phyloP scores from a whole-genome alignment of 345 rosid genomes.

The Sonneratia alba region DNA sequence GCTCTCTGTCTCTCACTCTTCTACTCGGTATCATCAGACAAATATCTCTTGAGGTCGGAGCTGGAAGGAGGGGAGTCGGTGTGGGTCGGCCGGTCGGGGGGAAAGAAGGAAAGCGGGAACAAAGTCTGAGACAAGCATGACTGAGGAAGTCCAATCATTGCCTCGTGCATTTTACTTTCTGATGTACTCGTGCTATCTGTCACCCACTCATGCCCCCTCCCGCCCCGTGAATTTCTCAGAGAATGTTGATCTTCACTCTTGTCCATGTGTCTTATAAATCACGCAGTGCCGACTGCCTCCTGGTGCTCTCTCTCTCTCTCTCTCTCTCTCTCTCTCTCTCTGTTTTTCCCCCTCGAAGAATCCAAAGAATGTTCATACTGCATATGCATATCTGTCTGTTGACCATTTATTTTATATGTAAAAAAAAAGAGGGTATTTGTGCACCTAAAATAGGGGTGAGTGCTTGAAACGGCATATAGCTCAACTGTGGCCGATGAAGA shows the following conservation, averaged over 20 bases:
- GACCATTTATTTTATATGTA: neutral
- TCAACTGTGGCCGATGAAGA: no score
- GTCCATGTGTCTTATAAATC: neutral
- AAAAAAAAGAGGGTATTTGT: no score
- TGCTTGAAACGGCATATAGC: no score
- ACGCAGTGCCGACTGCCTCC: neutral
- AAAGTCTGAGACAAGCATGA: conserved; percentile 22
- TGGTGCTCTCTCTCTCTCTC: neutral
- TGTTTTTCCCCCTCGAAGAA: no score
- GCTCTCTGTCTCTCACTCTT: neutral
- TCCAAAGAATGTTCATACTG: neutral
- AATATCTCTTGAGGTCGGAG: no score
- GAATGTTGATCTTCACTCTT: neutral
- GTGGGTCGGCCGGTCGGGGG: neutral
- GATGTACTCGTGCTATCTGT: neutral
- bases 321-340: no score
- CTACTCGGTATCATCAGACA: no score
- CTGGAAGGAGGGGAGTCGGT: neutral
- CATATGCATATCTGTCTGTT: neutral
- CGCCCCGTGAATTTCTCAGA: neutral
- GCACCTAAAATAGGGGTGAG: neutral
- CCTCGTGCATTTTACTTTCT: conserved; percentile 20
- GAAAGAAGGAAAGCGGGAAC: neutral
- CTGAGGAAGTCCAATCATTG: conserved; percentile 32
- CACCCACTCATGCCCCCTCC: neutral